phyloP scores from a whole-genome alignment of 495 filamentous ascomycete species.

The Immersiella caudata region DNA sequence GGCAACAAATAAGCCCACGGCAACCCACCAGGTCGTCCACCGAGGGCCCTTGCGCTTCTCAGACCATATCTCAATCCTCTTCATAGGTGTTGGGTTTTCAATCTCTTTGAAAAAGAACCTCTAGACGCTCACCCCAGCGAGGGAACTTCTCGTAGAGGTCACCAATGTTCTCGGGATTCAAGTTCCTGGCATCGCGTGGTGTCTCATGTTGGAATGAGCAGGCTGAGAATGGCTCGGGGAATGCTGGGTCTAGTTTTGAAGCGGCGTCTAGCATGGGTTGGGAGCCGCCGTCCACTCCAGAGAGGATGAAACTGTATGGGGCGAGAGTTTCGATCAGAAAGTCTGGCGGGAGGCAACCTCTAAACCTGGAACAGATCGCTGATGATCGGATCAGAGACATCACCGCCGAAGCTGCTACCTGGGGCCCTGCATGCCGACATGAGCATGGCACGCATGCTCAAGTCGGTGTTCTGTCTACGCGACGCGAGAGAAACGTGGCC shows the following conservation, averaged over 20 bases:
- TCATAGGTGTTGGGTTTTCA: slow-evolving; percentile 23
- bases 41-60: slow-evolving; percentile 22
- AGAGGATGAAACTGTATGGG: slow-evolving; percentile 16
- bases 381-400: slow-evolving; percentile 17
- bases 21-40: slow-evolving; percentile 25
- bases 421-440: slow-evolving; percentile 18
- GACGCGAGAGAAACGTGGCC: background rate
- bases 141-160: slow-evolving; percentile 19
- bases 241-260: slow-evolving; percentile 7
- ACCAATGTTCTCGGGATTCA: slow-evolving; percentile 12
- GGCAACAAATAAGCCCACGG: slow-evolving; percentile 14
- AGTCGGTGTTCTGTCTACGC: background rate
- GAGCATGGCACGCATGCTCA: background rate
- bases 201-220: slow-evolving; percentile 10
- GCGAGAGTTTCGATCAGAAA: slow-evolving; percentile 20
- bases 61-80: slow-evolving; percentile 20
- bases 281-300: background rate
- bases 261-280: slow-evolving; percentile 11
- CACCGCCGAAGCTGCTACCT: slow-evolving; percentile 11
- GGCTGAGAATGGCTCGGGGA: slow-evolving; percentile 5
- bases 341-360: slow-evolving; percentile 19
- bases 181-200: slow-evolving; percentile 10
- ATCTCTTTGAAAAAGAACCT: slow-evolving; percentile 21
- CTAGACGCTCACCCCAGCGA: slow-evolving; percentile 21
- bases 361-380: no score